Base-by-base conservation (phyloP, 2,329 filamentous ascomycete species). In the Phialophora expanda region DNA sequence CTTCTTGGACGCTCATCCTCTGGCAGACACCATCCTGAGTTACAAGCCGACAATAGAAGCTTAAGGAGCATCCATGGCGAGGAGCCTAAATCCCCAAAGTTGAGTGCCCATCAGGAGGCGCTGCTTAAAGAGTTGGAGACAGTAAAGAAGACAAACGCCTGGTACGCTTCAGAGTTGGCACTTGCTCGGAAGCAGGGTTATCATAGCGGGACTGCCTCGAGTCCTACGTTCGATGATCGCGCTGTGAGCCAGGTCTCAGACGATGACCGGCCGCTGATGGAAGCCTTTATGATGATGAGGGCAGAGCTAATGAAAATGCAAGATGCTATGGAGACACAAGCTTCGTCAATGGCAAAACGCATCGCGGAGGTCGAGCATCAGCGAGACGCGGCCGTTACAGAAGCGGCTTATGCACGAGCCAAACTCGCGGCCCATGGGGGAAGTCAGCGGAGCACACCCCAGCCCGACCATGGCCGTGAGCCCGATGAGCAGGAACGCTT, bases 341-440 rank as follows among this genome's bases (percentile, higher is more conserved):
- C 93, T 12, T 84, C 92, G 7, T 82, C 92, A 63, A 93, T 95
- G 8, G 92, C 93, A 0, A 93, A 90, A 76, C 88, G 94, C 68
- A 93, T 99, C 68, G 93, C 94, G 1, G 93, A 97, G 76, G 90
- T 96, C 1, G 95, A 99, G 76, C 93, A 91, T 75, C 95, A 99
- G 80, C 87, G 96, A 58, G 95, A 99, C 78, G 89, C 90, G 48
- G 95, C 95, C n/a, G 89, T 99, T 61, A 91, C 90, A 73, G 96
- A 99, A 79, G 95, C 95, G 0, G 90, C 95, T 0, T 98, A 98
- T 78, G 92, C 93, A 38, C 97, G 96, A 75, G 93, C 96, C 2
- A 97, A 92, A 75, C 82, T 97, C 59, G 93, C 93, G 32, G 93
- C 93, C 7, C 90, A 93, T 69, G 88, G 86, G 44, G 85, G 87